phyloP scores from a whole-genome alignment of 2,329 filamentous ascomycete genomes.

The Sordariomycetes sp. region DNA sequence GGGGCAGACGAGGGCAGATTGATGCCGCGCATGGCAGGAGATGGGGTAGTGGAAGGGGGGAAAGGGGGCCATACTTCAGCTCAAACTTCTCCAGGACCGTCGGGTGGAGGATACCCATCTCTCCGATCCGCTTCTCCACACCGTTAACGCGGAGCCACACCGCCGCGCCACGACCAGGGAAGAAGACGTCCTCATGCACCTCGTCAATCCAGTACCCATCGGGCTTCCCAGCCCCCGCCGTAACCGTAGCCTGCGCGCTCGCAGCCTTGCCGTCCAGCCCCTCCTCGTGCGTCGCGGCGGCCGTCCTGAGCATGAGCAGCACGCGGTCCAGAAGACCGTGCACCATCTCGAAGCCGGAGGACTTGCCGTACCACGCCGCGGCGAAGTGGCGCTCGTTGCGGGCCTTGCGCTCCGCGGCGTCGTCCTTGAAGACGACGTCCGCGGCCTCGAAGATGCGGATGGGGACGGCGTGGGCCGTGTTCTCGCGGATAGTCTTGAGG shows the following conservation, averaged over 20 bases:
- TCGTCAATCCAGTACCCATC: slow-evolving; percentile 92
- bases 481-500: slow-evolving; percentile 87
- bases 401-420: slow-evolving; percentile 66
- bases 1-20: neutral
- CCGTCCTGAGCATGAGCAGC: slow-evolving; percentile 79
- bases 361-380: slow-evolving; percentile 92
- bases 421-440: slow-evolving; percentile 86
- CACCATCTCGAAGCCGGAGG: slow-evolving; percentile 86
- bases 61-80: slow-evolving; percentile 43
- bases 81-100: slow-evolving; percentile 89
- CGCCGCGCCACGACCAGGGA: slow-evolving; percentile 76
- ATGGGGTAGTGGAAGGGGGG: neutral
- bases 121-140: slow-evolving; percentile 66
- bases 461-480: slow-evolving; percentile 76
- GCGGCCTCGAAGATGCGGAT: slow-evolving; percentile 88
- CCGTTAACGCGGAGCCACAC: slow-evolving; percentile 66
- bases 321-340: slow-evolving; percentile 88
- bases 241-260: neutral
- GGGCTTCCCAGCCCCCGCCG: slow-evolving; percentile 30
- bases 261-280: slow-evolving; percentile 34
- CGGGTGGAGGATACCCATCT: slow-evolving; percentile 90
- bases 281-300: slow-evolving; percentile 67
- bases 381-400: slow-evolving; percentile 92
- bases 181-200: slow-evolving; percentile 82
- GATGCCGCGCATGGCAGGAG: neutral